phyloP scores from a whole-genome alignment of 139 green algal genomes.

The Pleodorina starrii region DNA sequence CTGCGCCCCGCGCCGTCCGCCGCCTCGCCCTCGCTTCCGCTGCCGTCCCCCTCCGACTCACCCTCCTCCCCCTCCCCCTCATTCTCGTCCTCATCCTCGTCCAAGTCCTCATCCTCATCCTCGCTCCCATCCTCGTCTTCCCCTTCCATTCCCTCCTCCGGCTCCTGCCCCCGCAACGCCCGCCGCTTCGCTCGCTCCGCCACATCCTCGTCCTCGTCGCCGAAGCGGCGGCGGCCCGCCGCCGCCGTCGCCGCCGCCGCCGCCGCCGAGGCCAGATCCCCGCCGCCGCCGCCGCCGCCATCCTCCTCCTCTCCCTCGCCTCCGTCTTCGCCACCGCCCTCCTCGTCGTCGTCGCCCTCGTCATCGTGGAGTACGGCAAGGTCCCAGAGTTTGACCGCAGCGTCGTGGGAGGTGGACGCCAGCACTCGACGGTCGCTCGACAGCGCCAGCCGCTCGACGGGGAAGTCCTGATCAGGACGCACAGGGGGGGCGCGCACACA shows the following conservation, averaged over 20 bases:
- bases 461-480: conserved; percentile 61
- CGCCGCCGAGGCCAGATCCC: not conserved
- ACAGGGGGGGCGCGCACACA: no score
- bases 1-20: not conserved
- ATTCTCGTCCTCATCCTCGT: not conserved
- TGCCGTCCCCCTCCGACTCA: not conserved
- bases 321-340: conserved; percentile 46
- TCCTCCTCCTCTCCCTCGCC: conserved; percentile 17
- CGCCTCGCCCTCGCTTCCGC: not conserved
- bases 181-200: conserved; percentile 62
- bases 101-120: conserved; percentile 20
- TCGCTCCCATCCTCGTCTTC: conserved; percentile 3
- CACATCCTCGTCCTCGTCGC: conserved; percentile 69
- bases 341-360: conserved; percentile 67
- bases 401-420: conserved; percentile 85
- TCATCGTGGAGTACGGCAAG: conserved; percentile 70
- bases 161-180: conserved; percentile 18
- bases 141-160: not conserved
- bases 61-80: conserved; percentile 31
- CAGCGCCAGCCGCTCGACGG: conserved; percentile 77
- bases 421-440: conserved; percentile 67
- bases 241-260: conserved; percentile 1
- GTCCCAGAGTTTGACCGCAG: conserved; percentile 88
- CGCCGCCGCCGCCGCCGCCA: not conserved
- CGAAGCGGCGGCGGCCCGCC: not conserved